Evolutionary conservation across 2,329 filamentous ascomycete species (phyloP).

Genomic region (Aureobasidium musti): DNA sequence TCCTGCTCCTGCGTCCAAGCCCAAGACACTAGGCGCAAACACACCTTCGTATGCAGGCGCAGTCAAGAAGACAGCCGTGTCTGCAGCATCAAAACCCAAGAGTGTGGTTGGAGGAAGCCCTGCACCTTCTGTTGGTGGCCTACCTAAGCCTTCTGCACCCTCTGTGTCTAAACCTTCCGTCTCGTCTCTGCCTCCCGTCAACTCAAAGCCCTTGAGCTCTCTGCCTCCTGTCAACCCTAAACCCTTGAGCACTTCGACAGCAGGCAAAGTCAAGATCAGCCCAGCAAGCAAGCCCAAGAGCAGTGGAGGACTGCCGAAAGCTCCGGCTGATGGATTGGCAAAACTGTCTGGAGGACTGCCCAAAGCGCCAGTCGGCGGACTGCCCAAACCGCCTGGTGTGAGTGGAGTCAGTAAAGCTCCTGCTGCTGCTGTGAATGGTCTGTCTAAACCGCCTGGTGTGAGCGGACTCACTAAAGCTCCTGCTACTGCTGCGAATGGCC

Average conservation of each 20-base stretch:
- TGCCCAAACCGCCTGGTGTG: not conserved
- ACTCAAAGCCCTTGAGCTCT: not conserved
- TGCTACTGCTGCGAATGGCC: not conserved
- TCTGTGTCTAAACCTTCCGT: not conserved
- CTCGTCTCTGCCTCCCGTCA: not conserved
- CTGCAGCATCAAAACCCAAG: conserved; percentile 9
- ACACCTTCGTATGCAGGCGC: conserved; percentile 16
- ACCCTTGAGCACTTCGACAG: not conserved
- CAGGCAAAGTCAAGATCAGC: conserved; percentile 32
- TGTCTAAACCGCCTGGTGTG: conserved; percentile 7
- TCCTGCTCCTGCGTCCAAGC: conserved; percentile 34
- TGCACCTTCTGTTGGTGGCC: not conserved
- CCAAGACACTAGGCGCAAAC: conserved; percentile 17
- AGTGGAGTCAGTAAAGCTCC: conserved; percentile 20
- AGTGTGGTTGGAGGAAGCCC: not conserved
- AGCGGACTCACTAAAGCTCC: conserved; percentile 21
- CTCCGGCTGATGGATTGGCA: conserved; percentile 21
- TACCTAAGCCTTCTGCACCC: not conserved
- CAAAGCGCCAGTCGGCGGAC: no score
- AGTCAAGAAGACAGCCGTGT: conserved; percentile 2
- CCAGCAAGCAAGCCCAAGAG: conserved; percentile 32
- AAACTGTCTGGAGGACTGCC: no score
- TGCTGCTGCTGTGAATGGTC: not conserved
- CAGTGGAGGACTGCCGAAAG: conserved; percentile 22
- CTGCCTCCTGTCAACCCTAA: conserved; percentile 4